Percentiles rank a stretch among this genome's conserved stretches.
Conservation (phyloP, 2,329 filamentous ascomycete genomes). For the Fusarium clavum region DNA sequence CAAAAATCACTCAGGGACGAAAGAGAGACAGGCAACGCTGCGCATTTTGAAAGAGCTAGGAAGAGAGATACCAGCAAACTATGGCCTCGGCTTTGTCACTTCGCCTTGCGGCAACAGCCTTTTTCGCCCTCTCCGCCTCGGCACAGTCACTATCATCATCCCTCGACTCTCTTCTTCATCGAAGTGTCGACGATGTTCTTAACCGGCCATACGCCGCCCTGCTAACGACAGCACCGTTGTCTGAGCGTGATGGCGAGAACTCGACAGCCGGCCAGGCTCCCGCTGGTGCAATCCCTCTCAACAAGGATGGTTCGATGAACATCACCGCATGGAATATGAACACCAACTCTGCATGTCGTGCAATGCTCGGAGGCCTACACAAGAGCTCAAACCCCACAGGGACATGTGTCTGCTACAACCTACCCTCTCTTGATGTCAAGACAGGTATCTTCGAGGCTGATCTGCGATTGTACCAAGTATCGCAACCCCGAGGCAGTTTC, state of each 20-base stretch:
- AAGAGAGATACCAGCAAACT: constrained; percentile 4
- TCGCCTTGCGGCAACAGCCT: constrained; percentile 32
- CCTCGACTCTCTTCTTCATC: constrained; percentile 35
- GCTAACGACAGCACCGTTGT: constrained; percentile 26
- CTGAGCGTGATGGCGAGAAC: constrained; percentile 29
- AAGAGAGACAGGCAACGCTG: background rate
- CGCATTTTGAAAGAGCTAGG: constrained; percentile 6
- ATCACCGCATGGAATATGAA: constrained; percentile 66
- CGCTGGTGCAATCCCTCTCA: constrained; percentile 50
- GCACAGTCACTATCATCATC: constrained; percentile 23
- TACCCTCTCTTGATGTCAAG: constrained; percentile 74
- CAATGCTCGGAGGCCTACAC: constrained; percentile 65
- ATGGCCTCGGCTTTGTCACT: constrained; percentile 41
- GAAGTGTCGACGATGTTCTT: constrained; percentile 49
- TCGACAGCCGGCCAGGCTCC: constrained; percentile 31
- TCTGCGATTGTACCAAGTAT: constrained; percentile 78
- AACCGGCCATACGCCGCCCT: constrained; percentile 46
- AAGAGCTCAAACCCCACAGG: constrained; percentile 78
- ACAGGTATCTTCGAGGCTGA: constrained; percentile 82
- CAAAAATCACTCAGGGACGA: constrained; percentile 13
- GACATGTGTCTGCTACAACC: constrained; percentile 84
- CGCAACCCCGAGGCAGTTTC: constrained; percentile 66
- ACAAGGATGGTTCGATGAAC: constrained; percentile 61
- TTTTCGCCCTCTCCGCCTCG: constrained; percentile 37
- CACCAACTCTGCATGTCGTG: constrained; percentile 69